Evolutionary conservation across 2,329 filamentous ascomycete species (phyloP), one percentile per base, ranked within the genome.

Genomic region (Pseudogymnoascus sp.): DNA sequence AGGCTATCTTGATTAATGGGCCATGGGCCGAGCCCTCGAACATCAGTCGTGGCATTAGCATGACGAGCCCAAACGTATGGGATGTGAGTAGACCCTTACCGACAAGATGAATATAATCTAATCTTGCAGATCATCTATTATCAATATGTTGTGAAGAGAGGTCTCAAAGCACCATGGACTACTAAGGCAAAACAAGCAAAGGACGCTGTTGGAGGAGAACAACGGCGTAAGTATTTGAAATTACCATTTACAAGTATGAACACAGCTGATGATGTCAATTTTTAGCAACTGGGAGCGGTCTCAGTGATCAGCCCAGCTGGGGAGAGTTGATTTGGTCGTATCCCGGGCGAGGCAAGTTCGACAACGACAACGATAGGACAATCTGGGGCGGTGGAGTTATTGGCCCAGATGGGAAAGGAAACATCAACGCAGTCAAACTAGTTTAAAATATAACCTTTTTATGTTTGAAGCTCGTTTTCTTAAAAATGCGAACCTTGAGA

Each of bases 1-100:
- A 78, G 63, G 76, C 75, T 0, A 69, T 77, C 1, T 67, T 78
- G 14, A 72, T 77, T 3, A 73, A 74, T 62, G 76, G 75, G 0
- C 76, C 76, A 6, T 78, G 76, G 75, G 63, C 64, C 3, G 66
- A 36, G 5, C 70, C 71, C 11, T 74, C 74, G 0, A 67, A 71
- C 5, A 67, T 71, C 5, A 72, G 64, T 39, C 69, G 69, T 7
- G 71, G 71, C 2, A 63, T 70, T n/a, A 51, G 39, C 61, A 63
- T 12, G 40, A 45, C 40, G 12, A 45, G 40, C 18, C 47, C 65
- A 10, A 64, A 63, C 14, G 60, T 68, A 5, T 65, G 65, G 23
- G 68, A 70, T 47, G 66, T 68, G 62, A 67, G 59, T n/a, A 47
- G 6, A 8, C n/a, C 57, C 60, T 64, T 29, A 62, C 63, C n/a